phyloP scores from a whole-genome alignment of 202 grass and related monocot genomes.

The Sporobolus alterniflorus region DNA sequence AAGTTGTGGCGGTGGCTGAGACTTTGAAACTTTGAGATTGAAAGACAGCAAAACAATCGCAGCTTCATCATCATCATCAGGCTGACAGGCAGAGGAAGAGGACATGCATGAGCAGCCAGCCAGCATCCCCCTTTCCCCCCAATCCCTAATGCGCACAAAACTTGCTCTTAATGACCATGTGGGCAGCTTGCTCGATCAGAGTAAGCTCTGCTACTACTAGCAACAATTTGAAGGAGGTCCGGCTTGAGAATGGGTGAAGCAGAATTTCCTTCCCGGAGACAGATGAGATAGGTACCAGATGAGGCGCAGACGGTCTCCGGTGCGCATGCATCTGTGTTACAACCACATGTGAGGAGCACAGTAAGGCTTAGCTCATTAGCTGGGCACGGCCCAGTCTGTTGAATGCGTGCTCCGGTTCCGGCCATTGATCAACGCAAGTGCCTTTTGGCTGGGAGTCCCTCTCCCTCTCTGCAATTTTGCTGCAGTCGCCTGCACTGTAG shows the following conservation, averaged over 20 bases:
- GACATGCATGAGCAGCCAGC: not conserved
- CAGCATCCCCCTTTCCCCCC: not conserved
- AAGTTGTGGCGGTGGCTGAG: not conserved
- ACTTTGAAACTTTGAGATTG: slow-evolving; percentile 12
- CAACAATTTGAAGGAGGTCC: no score
- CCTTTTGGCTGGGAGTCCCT: not conserved
- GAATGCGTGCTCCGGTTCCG: not conserved
- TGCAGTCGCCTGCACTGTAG: not conserved
- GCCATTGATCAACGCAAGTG: not conserved
- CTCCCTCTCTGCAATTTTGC: not conserved
- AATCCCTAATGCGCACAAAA: slow-evolving; percentile 20
- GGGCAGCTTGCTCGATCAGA: slow-evolving; percentile 34
- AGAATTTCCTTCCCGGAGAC: not conserved
- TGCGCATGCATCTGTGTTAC: not conserved
- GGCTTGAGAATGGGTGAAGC: not conserved
- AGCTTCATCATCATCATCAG: slow-evolving; percentile 14
- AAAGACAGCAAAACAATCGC: slow-evolving; percentile 5
- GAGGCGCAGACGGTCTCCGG: not conserved
- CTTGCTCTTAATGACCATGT: slow-evolving; percentile 31
- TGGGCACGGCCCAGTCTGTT: not conserved
- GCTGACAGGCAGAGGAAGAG: not conserved
- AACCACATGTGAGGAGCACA: not conserved
- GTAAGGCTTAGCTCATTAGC: not conserved
- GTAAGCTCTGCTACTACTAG: not conserved
- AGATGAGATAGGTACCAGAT: not conserved